Evolutionary conservation across 2,329 filamentous ascomycete species (phyloP).

Genomic region (Drechslerella coelobrocha): DNA sequence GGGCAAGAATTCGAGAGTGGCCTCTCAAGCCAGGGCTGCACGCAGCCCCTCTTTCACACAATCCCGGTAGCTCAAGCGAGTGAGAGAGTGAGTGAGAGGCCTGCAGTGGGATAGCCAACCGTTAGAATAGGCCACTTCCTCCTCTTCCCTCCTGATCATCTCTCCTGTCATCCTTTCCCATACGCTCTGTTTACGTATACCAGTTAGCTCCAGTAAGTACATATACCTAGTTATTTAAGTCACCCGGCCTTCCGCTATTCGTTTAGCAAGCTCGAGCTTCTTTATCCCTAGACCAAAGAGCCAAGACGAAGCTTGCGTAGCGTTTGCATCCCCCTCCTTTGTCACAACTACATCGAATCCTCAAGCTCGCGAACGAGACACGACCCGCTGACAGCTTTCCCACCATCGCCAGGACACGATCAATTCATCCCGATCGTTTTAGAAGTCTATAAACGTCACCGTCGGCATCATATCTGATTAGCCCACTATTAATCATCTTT

Average conservation of each 20-base stretch:
- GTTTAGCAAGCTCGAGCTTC: no score
- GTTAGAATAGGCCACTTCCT: background rate
- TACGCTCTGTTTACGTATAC: background rate
- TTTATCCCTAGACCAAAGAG: no score
- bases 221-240: background rate
- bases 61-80: no score
- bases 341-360: no score
- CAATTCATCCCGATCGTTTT: no score
- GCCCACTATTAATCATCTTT: conserved; percentile 7
- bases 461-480: background rate
- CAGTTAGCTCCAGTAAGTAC: background rate
- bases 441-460: conserved; percentile 17
- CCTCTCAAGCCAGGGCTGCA: background rate
- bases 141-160: background rate
- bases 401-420: conserved; percentile 51
- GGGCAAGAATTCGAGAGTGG: background rate
- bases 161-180: background rate
- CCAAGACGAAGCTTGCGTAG: no score
- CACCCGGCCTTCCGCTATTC: background rate
- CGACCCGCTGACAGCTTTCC: no score
- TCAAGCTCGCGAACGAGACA: no score
- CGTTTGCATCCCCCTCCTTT: no score
- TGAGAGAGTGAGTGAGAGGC: no score
- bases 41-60: background rate
- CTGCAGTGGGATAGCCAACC: no score